Evolutionary conservation across 2,329 filamentous ascomycete genomes (phyloP), one percentile per base, ranked within the genome.

Genomic region (Stagonosporopsis rhizophila): DNA sequence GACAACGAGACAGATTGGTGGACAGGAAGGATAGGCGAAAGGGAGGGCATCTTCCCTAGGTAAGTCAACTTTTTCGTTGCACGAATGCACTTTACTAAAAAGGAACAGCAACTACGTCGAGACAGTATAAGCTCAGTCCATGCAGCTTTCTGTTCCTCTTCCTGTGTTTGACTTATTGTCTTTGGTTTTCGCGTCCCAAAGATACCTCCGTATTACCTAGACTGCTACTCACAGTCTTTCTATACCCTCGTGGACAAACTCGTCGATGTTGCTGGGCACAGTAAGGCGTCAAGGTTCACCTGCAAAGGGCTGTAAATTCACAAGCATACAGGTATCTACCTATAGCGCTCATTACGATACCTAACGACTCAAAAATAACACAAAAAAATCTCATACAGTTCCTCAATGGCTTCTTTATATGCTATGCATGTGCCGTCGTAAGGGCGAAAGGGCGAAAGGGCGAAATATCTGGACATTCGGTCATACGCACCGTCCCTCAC

Each of bases 1-100:
- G 91, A 98, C 4, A 97, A 90, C 67, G 90, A 91, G 56, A 93
- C 92, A 54, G 94, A 98, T 75, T 98, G 94, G 94, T 98, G 94
- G 95, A 98, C 94, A 17, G 95, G 95, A 23, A 89, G 89, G 77
- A 88, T 97, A 70, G 93, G 93, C 27, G 85, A 87, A 63, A 85
- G 87, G 66, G 90, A 93, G 52, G 95, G 95, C 34, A 96, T 97
- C 64, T 99, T 99, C 78, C 95, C 95, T 0, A 95, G 91, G 84
- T 86, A 79, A 42, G 51, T 27, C 62, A 80, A 2, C 3, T 15
- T 2, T 19, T 17, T 12, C 17, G 6, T 20, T 19, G 11, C 2
- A 28, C 9, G 11, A 12, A 4, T n/a, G n/a, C 11, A 1, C 5
- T 28, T 1, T 17, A 4, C 44, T 60, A 19, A 52, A 22, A 17